Conservation (phyloP, 345 rosid species). For the Boechera divaricarpa region DNA sequence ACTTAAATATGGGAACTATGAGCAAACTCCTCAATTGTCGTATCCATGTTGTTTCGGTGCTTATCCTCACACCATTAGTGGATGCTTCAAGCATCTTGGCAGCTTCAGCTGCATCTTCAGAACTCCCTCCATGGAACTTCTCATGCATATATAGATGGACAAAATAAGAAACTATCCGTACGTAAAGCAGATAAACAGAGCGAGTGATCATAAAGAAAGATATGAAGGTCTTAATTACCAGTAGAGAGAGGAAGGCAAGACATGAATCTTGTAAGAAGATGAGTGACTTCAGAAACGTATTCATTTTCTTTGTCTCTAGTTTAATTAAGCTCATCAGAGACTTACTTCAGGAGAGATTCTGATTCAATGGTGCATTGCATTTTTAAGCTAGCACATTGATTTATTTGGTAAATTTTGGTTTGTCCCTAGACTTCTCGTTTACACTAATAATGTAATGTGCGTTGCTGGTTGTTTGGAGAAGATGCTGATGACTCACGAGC, state of each 20-base stretch:
- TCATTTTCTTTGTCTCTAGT: background rate
- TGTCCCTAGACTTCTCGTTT: no score
- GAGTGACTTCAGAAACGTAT: conserved; percentile 24
- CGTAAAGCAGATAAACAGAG: conserved; percentile 24
- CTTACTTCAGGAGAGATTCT: conserved; percentile 23
- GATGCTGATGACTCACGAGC: conserved; percentile 33
- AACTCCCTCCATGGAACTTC: conserved; percentile 32
- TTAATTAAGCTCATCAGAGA: background rate
- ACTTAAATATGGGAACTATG: conserved; percentile 49
- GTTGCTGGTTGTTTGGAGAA: conserved; percentile 20
- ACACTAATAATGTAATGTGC: conserved; percentile 10
- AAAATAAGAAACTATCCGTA: background rate
- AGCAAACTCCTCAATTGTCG: conserved; percentile 43
- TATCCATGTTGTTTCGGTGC: conserved; percentile 41
- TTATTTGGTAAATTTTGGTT: no score
- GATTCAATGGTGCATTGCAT: conserved; percentile 37
- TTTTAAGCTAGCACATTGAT: background rate
- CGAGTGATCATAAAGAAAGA: background rate
- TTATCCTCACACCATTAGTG: background rate
- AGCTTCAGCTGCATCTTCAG: conserved; percentile 15
- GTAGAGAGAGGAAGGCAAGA: conserved; percentile 26
- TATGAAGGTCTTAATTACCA: conserved; percentile 25
- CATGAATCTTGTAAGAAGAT: conserved; percentile 37
- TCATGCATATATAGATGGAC: background rate
- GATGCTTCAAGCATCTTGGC: conserved; percentile 7